Percentiles rank a stretch among this genome's conserved stretches.
Conservation (phyloP, 768 basidiomycete species). For the Lactarius tabidus region DNA sequence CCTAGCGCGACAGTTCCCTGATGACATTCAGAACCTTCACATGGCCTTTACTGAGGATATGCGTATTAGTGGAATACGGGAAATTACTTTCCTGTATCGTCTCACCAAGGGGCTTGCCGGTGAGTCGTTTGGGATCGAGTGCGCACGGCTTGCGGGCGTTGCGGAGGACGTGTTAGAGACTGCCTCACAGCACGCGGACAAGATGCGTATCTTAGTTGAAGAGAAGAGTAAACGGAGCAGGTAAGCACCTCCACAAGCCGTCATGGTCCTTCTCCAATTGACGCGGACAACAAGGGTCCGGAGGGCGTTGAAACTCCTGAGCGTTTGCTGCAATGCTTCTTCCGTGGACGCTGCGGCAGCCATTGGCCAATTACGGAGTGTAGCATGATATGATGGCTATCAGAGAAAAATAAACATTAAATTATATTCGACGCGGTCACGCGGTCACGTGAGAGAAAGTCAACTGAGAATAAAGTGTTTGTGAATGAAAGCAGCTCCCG, state of each 20-base stretch:
- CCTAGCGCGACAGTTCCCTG: conserved; percentile 55
- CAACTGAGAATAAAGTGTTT: conserved; percentile 17
- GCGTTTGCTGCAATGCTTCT: conserved; percentile 2
- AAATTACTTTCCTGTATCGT: conserved; percentile 85
- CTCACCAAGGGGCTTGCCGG: conserved; percentile 67
- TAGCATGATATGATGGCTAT: too few relatives aligned
- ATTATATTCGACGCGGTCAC: too few relatives aligned
- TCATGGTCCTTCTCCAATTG: not conserved
- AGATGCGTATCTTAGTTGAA: conserved; percentile 52
- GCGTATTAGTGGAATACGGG: conserved; percentile 65
- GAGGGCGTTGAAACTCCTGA: conserved; percentile 17
- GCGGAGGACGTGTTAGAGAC: conserved; percentile 62
- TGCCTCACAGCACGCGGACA: conserved; percentile 51
- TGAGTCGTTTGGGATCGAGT: conserved; percentile 91
- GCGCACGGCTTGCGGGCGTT: conserved; percentile 81
- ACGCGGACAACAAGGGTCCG: conserved; percentile 5
- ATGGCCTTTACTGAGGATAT: conserved; percentile 77
- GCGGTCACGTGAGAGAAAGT: conserved; percentile 25
- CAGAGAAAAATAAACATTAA: too few relatives aligned
- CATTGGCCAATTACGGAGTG: conserved; percentile 3
- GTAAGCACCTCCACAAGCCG: conserved; percentile 32
- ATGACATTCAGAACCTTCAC: conserved; percentile 70
- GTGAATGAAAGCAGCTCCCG: not conserved
- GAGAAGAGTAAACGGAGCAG: conserved; percentile 46
- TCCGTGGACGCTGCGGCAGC: not conserved